phyloP scores from a whole-genome alignment of 768 basidiomycete species.

The Stropharia rugosoannulata region DNA sequence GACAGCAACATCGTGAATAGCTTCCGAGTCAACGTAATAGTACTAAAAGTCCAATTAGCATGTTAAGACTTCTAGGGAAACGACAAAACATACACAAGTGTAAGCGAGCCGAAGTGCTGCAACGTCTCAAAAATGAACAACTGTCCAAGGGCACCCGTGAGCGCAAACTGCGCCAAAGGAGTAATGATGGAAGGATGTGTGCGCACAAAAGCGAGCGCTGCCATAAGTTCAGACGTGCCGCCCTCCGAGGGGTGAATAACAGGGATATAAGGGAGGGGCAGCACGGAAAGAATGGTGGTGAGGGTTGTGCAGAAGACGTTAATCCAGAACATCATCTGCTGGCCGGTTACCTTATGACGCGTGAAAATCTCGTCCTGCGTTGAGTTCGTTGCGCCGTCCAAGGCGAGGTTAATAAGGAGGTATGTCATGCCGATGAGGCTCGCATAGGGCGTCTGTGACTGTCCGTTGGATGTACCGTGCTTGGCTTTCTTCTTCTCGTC shows the following conservation, averaged over 20 bases:
- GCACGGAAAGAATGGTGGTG: conserved; percentile 64
- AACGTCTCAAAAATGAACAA: conserved; percentile 97
- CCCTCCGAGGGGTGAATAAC: conserved; percentile 71
- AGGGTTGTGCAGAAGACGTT: conserved; percentile 82
- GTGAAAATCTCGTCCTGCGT: conserved; percentile 97
- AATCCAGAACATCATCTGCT: conserved; percentile 99
- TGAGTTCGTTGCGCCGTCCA: conserved; percentile 93
- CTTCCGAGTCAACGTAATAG: conserved; percentile 94
- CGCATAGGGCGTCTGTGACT: conserved; percentile 43
- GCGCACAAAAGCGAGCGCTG: conserved; percentile 71
- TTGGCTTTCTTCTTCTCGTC: conserved; percentile 47
- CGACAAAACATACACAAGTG: conserved; percentile 61
- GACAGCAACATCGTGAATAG: conserved; percentile 98
- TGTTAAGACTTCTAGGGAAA: not conserved
- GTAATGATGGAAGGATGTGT: conserved; percentile 71
- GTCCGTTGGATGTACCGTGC: conserved; percentile 26
- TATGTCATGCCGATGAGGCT: conserved; percentile 73
- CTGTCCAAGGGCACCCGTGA: conserved; percentile 93
- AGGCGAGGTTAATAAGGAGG: conserved; percentile 79
- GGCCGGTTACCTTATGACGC: conserved; percentile 70
- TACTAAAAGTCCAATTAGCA: conserved; percentile 43
- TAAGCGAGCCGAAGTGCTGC: conserved; percentile 87
- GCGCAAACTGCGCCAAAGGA: conserved; percentile 81
- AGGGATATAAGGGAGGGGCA: conserved; percentile 81
- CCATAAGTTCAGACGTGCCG: conserved; percentile 60